Evolutionary conservation across 257 asterid species (phyloP), one percentile per base, ranked within the genome.

Genomic region (Ophiorrhiza pumila): DNA sequence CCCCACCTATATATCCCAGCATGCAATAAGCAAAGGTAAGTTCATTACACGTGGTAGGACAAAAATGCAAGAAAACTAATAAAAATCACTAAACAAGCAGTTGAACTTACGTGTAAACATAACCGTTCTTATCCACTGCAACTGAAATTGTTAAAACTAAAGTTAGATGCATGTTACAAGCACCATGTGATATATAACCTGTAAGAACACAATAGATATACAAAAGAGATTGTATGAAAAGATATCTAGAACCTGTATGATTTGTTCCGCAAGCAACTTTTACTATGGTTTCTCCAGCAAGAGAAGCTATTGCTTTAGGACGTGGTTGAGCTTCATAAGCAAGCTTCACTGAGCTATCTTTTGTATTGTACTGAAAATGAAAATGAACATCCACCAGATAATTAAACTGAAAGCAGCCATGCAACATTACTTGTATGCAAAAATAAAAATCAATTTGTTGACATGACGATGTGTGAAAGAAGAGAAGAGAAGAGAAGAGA

Each of bases 301-400:
- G 91, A 80, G 96, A 79, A 45, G 94, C 87, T 72, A 92, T 84
- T 46, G 97, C 93, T 83, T 62, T 85, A 69, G 99, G 99, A 61
- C 87, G 90, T 64, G 98, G 97, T 84, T 95, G 99, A 77, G 98
- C 91, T 88, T 95, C 99, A 84, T 95, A 95, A 57, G 93, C 99
- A 82, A 95, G 98, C 84, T 53, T 90, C 76, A 95, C 99, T 43
- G 99, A 92, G 88, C 98, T 89, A 65, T 92, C 98, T 82, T 89
- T 95, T 50, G 95, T 91, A 70, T 95, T 95, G 80, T 90, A 92
- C 99, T 92, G 91, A 66, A 85, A 50, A 47, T 11, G 17, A 11
- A 73, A 79, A 67, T 67, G 56, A 70, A 60, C 34, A 35, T 66
- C 45, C 31, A 46, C 64, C 53, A 68, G 66, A 23, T 47, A 72